phyloP scores from a whole-genome alignment of 2,329 filamentous ascomycete genomes.

The Curvularia sp. region DNA sequence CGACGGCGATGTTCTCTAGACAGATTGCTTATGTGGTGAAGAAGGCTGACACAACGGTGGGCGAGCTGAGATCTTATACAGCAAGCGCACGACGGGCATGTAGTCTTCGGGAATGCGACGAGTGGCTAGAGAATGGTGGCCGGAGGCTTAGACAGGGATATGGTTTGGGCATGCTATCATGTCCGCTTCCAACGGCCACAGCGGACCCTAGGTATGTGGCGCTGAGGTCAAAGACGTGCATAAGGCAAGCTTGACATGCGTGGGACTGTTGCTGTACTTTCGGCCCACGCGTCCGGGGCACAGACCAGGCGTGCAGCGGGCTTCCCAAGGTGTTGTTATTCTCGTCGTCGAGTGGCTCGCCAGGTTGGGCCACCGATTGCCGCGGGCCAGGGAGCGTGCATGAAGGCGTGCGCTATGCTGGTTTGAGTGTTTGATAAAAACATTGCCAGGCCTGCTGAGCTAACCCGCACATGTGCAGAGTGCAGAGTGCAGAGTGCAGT shows the following conservation, averaged over 20 bases:
- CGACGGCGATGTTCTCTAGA: slow-evolving; percentile 17
- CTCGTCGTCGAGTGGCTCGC: slow-evolving; percentile 42
- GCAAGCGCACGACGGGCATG: slow-evolving; percentile 24
- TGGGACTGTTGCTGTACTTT: slow-evolving; percentile 24
- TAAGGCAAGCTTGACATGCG: slow-evolving; percentile 29
- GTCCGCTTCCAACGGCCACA: slow-evolving; percentile 36
- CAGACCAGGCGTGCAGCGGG: slow-evolving; percentile 34
- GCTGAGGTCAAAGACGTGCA: slow-evolving; percentile 34
- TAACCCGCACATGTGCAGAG: slow-evolving; percentile 25
- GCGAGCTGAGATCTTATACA: slow-evolving; percentile 48
- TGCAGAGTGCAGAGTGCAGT: slow-evolving; percentile 19
- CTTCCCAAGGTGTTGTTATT: slow-evolving; percentile 42
- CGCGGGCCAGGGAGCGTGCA: slow-evolving; percentile 34
- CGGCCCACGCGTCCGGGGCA: slow-evolving; percentile 39
- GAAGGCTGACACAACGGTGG: slow-evolving; percentile 42
- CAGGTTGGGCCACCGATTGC: slow-evolving; percentile 32
- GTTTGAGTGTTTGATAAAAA: slow-evolving; percentile 46
- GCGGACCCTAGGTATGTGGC: slow-evolving; percentile 27
- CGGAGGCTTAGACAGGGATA: slow-evolving; percentile 33
- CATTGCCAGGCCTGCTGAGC: slow-evolving; percentile 25
- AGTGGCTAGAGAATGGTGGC: slow-evolving; percentile 28
- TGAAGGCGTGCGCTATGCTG: slow-evolving; percentile 35
- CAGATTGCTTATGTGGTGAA: slow-evolving; percentile 35
- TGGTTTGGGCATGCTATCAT: slow-evolving; percentile 22
- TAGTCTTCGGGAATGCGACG: slow-evolving; percentile 32